Percentiles rank a stretch among this genome's conserved stretches.
These are phyloP conservation scores for Talaromyces islandicus DNA, from an alignment of 2,329 filamentous ascomycete genomes.

Conservation along the genomic window DNA sequence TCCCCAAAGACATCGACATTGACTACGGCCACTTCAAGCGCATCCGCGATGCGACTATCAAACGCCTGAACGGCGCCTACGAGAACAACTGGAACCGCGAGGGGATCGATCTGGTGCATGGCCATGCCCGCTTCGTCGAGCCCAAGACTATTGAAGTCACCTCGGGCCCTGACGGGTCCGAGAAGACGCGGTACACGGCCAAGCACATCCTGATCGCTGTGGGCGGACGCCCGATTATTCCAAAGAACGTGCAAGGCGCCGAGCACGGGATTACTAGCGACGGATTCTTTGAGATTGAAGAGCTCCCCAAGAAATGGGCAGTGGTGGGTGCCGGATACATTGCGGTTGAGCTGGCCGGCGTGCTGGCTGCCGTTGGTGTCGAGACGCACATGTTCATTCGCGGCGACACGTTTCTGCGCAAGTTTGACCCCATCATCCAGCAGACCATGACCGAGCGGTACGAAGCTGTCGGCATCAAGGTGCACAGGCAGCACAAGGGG, in stretches of 20 bases:
- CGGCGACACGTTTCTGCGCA: slow-evolving; percentile 42
- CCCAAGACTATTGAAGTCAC: slow-evolving; percentile 41
- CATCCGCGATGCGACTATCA: slow-evolving; percentile 41
- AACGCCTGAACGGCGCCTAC: slow-evolving; percentile 42
- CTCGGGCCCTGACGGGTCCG: slow-evolving; percentile 34
- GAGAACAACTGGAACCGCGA: slow-evolving; percentile 46
- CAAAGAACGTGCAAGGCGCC: slow-evolving; percentile 35
- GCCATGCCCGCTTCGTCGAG: slow-evolving; percentile 41
- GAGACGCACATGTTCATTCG: slow-evolving; percentile 49
- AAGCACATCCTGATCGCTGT: slow-evolving; percentile 45
- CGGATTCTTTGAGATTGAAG: slow-evolving; percentile 46
- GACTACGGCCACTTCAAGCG: slow-evolving; percentile 45
- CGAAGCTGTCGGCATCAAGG: slow-evolving; percentile 42
- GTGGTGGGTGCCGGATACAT: slow-evolving; percentile 49
- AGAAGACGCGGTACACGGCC: slow-evolving; percentile 34
- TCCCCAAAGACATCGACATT: slow-evolving; percentile 36
- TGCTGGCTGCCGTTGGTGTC: slow-evolving; percentile 44
- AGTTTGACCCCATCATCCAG: slow-evolving; percentile 49
- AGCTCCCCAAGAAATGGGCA: slow-evolving; percentile 45
- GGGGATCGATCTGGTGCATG: slow-evolving; percentile 46
- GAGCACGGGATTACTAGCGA: slow-evolving; percentile 48
- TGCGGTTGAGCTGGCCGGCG: slow-evolving; percentile 46
- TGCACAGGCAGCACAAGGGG: slow-evolving; percentile 42
- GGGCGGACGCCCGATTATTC: slow-evolving; percentile 42
- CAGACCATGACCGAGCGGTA: slow-evolving; percentile 48